Percentiles rank a stretch among this genome's conserved stretches.
Evolutionary conservation across 192 early-diverging fungal species (phyloP).

Genomic region (Obelidium mucronatum): DNA sequence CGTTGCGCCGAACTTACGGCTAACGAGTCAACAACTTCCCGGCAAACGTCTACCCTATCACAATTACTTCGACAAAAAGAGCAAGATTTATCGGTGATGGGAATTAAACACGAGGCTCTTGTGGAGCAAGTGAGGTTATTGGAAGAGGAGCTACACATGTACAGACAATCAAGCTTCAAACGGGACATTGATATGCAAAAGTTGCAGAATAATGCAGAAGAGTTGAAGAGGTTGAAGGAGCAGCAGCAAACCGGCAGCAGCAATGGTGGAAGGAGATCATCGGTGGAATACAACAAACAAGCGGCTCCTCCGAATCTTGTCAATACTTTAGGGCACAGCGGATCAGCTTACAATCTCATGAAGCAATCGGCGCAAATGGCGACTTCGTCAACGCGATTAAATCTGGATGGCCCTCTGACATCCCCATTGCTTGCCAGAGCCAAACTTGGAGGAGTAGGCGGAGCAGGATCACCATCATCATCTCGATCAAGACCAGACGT

Average conservation of each 20-base stretch:
- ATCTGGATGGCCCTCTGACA: background rate
- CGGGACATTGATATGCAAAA: constrained; percentile 10
- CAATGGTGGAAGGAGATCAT: background rate
- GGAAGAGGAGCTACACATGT: constrained; percentile 49
- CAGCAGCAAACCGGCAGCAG: background rate
- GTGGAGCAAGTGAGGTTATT: constrained; percentile 48
- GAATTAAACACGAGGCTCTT: constrained; percentile 44
- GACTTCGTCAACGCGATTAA: background rate
- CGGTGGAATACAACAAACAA: background rate
- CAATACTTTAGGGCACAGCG: background rate
- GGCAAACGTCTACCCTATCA: constrained; percentile 45
- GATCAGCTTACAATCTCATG: background rate
- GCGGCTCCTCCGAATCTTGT: background rate
- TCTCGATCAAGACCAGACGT: background rate
- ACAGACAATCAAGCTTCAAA: constrained; percentile 14
- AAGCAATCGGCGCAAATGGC: background rate
- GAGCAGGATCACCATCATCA: no score
- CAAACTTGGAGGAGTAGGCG: background rate
- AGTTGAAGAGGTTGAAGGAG: background rate
- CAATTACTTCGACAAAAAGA: constrained; percentile 49
- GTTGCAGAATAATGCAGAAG: background rate
- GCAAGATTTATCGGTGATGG: constrained; percentile 45
- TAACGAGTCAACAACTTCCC: constrained; percentile 35
- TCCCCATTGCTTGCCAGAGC: background rate
- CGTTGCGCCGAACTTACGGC: constrained; percentile 50